These are phyloP conservation scores for Aquilaria malaccensis DNA, from an alignment of 345 rosid species.

Conservation along the genomic window DNA sequence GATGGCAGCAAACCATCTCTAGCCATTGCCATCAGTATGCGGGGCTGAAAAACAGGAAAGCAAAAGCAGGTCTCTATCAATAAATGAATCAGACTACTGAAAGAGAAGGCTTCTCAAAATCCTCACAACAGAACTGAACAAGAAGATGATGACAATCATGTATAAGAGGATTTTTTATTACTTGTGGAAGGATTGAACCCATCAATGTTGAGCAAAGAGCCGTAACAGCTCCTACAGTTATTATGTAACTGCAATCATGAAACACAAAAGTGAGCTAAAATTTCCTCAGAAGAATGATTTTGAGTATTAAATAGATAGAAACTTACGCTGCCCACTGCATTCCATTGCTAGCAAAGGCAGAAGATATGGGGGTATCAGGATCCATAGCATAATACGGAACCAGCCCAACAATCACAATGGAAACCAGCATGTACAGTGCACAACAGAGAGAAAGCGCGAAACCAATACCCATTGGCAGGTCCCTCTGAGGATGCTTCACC, in stretches of 20 bases:
- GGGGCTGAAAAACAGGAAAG: slow-evolving; percentile 39
- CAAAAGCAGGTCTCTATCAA: not conserved
- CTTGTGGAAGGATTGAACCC: slow-evolving; percentile 99
- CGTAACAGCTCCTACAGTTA: slow-evolving; percentile 85
- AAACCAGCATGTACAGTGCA: slow-evolving; percentile 86
- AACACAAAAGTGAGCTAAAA: slow-evolving; percentile 1
- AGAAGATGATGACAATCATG: too few species aligned
- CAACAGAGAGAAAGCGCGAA: slow-evolving; percentile 81
- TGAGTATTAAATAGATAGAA: slow-evolving; percentile 4
- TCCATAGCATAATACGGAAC: slow-evolving; percentile 93
- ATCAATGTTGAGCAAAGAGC: slow-evolving; percentile 92
- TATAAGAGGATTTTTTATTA: slow-evolving; percentile 16
- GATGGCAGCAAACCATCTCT: slow-evolving; percentile 79
- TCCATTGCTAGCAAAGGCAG: slow-evolving; percentile 83
- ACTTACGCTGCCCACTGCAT: slow-evolving; percentile 99
- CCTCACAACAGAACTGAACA: too few species aligned
- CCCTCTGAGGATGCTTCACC: slow-evolving; percentile 98
- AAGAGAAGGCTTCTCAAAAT: too few species aligned
- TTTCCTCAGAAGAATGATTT: slow-evolving; percentile 1
- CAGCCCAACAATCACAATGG: slow-evolving; percentile 84
- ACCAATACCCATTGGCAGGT: slow-evolving; percentile 93
- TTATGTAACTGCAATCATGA: slow-evolving; percentile 51
- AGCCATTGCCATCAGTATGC: slow-evolving; percentile 79
- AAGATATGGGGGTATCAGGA: slow-evolving; percentile 97
- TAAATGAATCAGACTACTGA: not conserved